phyloP scores from a whole-genome alignment of 1,284 basidiomycete species.

The Hemileccinum hortonii region DNA sequence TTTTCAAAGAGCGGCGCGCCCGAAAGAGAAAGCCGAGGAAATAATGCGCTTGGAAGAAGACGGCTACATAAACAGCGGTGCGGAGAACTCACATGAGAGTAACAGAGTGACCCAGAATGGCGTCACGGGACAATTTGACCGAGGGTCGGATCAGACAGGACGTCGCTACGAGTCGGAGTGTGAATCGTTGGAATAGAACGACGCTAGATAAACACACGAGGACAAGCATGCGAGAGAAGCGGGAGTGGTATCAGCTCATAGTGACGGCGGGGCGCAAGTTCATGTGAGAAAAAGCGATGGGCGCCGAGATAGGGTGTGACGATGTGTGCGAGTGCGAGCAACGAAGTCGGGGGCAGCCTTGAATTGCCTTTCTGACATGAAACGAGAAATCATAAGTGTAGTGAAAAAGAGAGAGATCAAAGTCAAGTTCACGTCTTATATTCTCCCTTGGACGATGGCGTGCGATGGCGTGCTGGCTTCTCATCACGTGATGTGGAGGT shows the following conservation, averaged over 20 bases:
- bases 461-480: slow-evolving; percentile 34
- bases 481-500: slow-evolving; percentile 27
- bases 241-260: neutral
- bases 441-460: slow-evolving; percentile 18
- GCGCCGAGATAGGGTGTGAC: neutral
- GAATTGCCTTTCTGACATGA: too few species aligned
- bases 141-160: slow-evolving; percentile 8
- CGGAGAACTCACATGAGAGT: slow-evolving; percentile 11
- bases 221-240: neutral
- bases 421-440: slow-evolving; percentile 22
- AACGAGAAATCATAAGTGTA: too few species aligned
- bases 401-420: too few species aligned
- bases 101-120: neutral
- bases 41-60: neutral
- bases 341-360: too few species aligned
- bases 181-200: slow-evolving; percentile 3
- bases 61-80: neutral
- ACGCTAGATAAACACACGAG: neutral
- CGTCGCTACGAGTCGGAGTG: slow-evolving; percentile 11
- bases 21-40: neutral
- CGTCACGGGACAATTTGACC: neutral
- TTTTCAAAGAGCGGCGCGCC: neutral
- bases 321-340: neutral
- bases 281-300: neutral
- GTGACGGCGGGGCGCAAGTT: neutral